Base-by-base conservation (phyloP, 495 filamentous ascomycete genomes). In the Venustampulla echinocandica region DNA sequence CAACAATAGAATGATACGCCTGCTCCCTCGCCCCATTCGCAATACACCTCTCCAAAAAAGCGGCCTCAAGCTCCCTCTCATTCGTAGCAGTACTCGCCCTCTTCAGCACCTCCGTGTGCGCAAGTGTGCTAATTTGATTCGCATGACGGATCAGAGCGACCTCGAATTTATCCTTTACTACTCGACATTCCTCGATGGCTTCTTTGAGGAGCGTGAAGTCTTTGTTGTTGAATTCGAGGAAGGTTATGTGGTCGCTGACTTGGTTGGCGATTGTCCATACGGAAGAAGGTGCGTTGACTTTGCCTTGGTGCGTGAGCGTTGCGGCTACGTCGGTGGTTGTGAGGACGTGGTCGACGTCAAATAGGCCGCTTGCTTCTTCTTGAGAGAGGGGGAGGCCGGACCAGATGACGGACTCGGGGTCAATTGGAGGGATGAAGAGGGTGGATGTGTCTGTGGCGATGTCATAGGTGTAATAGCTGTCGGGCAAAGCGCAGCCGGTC, bases 351-450 rank as follows among this genome's bases (percentile, higher is more conserved):
- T 90, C 85, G 48, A 94, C 63, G 33, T 90, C 81, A 42, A 70
- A 77, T 20, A 74, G 74, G 21, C 77, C 60, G 33, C 76, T 60
- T 15, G 90, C 90, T 59, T 95, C 82, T n/a, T 81, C 69, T 24
- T 68, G 59, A 5, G 79, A 81, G 46, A 94, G 61, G 0, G 93
- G 93, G 17, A 97, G 76, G 21, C 93, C 93, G 19, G 82, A 84
- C 93, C 93, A 99, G 55, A 97, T 87, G n/a, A 97, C 92, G 32
- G 79, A 80, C 22, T 93, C 85, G 34, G 88, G 79, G 45, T 93
- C 79, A 58, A 94, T 76, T 1, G 87, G 84, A 4, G 93, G 90
- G 51, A 99, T 92, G 69, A 87, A 99, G 42, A 97, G 81, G 7
- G 86, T 96, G 18, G 88, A 75, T 54, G 80, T 76, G 51, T 75